These are phyloP conservation scores for Penicillium sp. DNA, from an alignment of 2,329 filamentous ascomycete genomes.

Conservation along the genomic window DNA sequence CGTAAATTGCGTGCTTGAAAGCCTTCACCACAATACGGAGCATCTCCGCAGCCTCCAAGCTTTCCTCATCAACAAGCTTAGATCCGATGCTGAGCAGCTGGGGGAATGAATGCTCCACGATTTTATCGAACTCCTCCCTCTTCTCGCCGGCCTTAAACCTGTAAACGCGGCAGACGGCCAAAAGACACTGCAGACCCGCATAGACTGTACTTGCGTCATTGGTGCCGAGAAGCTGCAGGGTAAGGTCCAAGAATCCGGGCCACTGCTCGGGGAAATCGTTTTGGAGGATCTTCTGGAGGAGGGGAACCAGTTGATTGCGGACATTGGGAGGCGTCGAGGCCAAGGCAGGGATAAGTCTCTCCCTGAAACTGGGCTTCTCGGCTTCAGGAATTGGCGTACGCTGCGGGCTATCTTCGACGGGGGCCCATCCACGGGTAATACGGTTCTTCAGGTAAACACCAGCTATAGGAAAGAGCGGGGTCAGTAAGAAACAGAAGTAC, in stretches of 20 bases:
- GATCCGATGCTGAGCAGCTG: constrained; percentile 83
- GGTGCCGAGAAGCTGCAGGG: constrained; percentile 80
- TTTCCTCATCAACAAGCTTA: constrained; percentile 84
- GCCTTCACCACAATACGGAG: constrained; percentile 91
- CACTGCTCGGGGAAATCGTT: constrained; percentile 92
- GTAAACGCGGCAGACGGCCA: constrained; percentile 94
- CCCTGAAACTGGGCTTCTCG: constrained; percentile 83
- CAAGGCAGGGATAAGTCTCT: constrained; percentile 84
- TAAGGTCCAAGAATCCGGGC: constrained; percentile 93
- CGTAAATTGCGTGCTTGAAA: constrained; percentile 97
- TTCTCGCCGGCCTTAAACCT: constrained; percentile 83
- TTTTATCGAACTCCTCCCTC: constrained; percentile 86
- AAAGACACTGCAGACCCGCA: constrained; percentile 87
- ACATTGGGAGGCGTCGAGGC: constrained; percentile 76
- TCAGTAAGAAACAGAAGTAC: constrained; percentile 13
- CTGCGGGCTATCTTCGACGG: constrained; percentile 69
- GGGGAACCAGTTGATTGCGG: constrained; percentile 88
- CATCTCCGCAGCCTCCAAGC: constrained; percentile 94
- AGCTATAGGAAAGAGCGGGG: constrained; percentile 55
- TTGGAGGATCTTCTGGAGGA: constrained; percentile 93
- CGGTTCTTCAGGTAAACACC: constrained; percentile 98
- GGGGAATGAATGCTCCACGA: constrained; percentile 88
- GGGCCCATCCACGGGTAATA: constrained; percentile 87
- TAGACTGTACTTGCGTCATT: constrained; percentile 86
- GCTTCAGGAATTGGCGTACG: constrained; percentile 78